phyloP scores from a whole-genome alignment of 2,329 filamentous ascomycete species.

The Phialemoniopsis sp. region DNA sequence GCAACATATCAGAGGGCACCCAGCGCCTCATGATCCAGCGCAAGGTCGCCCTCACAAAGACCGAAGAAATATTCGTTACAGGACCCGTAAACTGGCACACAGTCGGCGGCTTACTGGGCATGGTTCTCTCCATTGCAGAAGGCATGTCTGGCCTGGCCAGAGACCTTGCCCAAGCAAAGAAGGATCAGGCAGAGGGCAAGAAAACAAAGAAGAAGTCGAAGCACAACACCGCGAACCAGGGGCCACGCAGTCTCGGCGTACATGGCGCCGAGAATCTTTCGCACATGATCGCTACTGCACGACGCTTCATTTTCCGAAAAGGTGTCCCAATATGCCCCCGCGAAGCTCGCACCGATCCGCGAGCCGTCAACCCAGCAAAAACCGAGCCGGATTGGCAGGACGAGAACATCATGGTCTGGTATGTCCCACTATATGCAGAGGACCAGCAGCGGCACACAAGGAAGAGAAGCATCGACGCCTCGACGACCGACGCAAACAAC shows the following conservation, averaged over 20 bases:
- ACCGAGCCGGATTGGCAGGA: slow-evolving; percentile 68
- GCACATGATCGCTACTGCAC: slow-evolving; percentile 75
- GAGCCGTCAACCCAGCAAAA: slow-evolving; percentile 16
- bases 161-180: slow-evolving; percentile 21
- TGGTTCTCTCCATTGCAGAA: slow-evolving; percentile 81
- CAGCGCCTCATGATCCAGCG: slow-evolving; percentile 73
- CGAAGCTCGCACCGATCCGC: slow-evolving; percentile 56
- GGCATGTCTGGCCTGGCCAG: slow-evolving; percentile 8
- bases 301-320: slow-evolving; percentile 82
- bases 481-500: slow-evolving; percentile 4
- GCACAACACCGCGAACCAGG: neutral
- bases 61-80: slow-evolving; percentile 78
- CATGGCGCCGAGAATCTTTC: slow-evolving; percentile 79
- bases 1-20: slow-evolving; percentile 76
- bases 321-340: slow-evolving; percentile 68
- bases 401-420: slow-evolving; percentile 78
- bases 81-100: slow-evolving; percentile 73
- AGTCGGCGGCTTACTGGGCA: slow-evolving; percentile 77
- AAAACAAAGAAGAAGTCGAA: slow-evolving; percentile 2
- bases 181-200: slow-evolving; percentile 1
- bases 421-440: slow-evolving; percentile 50
- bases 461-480: slow-evolving; percentile 34
- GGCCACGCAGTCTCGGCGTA: slow-evolving; percentile 49
- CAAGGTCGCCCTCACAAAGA: slow-evolving; percentile 58
- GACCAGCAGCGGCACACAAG: slow-evolving; percentile 15